phyloP scores from a whole-genome alignment of 768 basidiomycete species.

The Lentinula raphanica region DNA sequence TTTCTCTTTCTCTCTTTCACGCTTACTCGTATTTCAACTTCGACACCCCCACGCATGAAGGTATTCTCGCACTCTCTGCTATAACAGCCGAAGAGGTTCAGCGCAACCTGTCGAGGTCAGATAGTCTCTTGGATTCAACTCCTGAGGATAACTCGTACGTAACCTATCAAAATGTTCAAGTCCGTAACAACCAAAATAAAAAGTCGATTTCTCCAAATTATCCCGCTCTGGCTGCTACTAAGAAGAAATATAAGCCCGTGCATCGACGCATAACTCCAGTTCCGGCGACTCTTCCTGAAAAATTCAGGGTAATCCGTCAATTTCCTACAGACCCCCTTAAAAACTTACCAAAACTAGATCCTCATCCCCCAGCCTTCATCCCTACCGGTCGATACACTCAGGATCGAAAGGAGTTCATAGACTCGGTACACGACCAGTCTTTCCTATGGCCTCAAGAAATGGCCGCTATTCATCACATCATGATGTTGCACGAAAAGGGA shows the following conservation, averaged over 20 bases:
- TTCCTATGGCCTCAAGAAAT: background rate
- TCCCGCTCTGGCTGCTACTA: background rate
- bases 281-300: constrained; percentile 10
- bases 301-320: constrained; percentile 15
- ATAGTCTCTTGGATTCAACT: too few relatives aligned
- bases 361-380: background rate
- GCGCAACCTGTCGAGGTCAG: too few relatives aligned
- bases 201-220: background rate
- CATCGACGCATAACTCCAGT: constrained; percentile 14
- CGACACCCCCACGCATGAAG: background rate
- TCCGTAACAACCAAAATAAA: background rate
- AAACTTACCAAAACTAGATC: background rate
- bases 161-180: background rate
- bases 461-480: background rate
- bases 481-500: background rate
- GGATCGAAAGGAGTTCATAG: background rate
- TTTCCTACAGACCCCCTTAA: constrained; percentile 10
- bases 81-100: background rate
- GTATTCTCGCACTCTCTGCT: background rate
- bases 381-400: background rate
- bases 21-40: background rate
- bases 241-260: constrained; percentile 19
- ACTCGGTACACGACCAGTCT: background rate
- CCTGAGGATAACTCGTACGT: too few relatives aligned
- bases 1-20: background rate